These are phyloP conservation scores for Zancudomyces culisetae DNA, from an alignment of 371 early-diverging fungal genomes.

Conservation along the genomic window DNA sequence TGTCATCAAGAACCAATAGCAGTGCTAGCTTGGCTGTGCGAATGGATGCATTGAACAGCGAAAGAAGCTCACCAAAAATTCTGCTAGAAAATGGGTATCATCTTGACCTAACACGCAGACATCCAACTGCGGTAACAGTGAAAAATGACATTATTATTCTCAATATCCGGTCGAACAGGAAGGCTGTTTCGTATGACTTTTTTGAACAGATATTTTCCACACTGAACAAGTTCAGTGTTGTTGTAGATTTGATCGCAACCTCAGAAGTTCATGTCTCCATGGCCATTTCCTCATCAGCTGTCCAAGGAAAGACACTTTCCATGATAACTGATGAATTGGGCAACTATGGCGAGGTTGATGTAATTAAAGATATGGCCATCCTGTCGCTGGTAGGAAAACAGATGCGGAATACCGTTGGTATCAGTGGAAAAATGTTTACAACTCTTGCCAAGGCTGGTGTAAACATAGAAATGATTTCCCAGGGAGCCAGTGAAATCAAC, in stretches of 20 bases:
- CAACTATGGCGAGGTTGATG: constrained; percentile 52
- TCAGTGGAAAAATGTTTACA: constrained; percentile 82
- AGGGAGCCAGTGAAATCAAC: constrained; percentile 93
- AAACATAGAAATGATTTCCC: constrained; percentile 97
- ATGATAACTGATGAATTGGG: constrained; percentile 45
- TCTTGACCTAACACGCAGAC: constrained; percentile 45
- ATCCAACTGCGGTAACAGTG: constrained; percentile 92
- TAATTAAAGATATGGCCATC: constrained; percentile 72
- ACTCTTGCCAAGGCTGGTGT: constrained; percentile 71
- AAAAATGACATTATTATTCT: constrained; percentile 82
- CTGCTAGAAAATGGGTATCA: constrained; percentile 52
- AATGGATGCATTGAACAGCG: constrained; percentile 18
- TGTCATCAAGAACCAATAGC: constrained; percentile 11
- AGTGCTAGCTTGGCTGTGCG: constrained; percentile 3
- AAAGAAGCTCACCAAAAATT: constrained; percentile 42
- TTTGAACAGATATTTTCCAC: constrained; percentile 83
- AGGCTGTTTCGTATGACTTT: constrained; percentile 86
- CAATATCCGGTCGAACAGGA: constrained; percentile 88
- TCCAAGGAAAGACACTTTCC: constrained; percentile 38
- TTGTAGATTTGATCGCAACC: constrained; percentile 90
- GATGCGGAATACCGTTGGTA: constrained; percentile 92
- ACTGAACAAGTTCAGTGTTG: constrained; percentile 69
- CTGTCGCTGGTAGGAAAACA: constrained; percentile 87
- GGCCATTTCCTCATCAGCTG: constrained; percentile 55
- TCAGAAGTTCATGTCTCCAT: constrained; percentile 91